Conservation (phyloP, 441 rosid species). For the Mallotus japonicus region DNA sequence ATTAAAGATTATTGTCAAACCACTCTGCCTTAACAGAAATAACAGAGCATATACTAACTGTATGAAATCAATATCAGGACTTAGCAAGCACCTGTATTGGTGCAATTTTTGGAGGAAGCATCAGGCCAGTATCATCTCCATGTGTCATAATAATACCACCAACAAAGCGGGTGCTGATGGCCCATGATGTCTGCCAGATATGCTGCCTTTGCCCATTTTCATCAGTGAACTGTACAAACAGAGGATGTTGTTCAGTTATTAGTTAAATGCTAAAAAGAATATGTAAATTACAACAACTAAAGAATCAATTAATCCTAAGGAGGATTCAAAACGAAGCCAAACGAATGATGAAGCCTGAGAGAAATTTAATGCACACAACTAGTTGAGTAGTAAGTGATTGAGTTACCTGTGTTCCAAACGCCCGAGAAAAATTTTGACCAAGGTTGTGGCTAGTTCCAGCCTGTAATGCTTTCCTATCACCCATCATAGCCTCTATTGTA, state of each 20-base stretch:
- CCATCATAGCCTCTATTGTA: slow-evolving; percentile 99
- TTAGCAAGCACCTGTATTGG: slow-evolving; percentile 67
- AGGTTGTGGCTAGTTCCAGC: slow-evolving; percentile 94
- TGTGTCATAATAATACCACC: slow-evolving; percentile 98
- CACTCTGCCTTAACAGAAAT: neutral
- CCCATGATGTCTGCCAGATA: slow-evolving; percentile 99
- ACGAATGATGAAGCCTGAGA: neutral
- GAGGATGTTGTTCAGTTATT: slow-evolving; percentile 7
- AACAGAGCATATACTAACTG: neutral
- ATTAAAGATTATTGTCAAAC: neutral
- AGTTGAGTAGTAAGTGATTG: neutral
- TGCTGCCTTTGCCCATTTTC: slow-evolving; percentile 88
- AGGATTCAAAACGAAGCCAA: neutral
- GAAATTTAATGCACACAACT: neutral
- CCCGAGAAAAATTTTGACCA: slow-evolving; percentile 83
- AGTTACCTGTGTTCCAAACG: slow-evolving; percentile 74
- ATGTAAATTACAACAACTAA: neutral
- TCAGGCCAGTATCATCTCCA: slow-evolving; percentile 92
- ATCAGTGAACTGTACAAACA: slow-evolving; percentile 63
- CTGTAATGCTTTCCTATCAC: slow-evolving; percentile 85
- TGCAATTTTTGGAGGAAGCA: slow-evolving; percentile 88
- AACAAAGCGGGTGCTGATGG: slow-evolving; percentile 85
- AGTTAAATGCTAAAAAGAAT: neutral
- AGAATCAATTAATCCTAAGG: neutral
- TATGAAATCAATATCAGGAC: neutral